Base-by-base conservation (phyloP, 495 filamentous ascomycete genomes). In the Pyronema omphalodes region DNA sequence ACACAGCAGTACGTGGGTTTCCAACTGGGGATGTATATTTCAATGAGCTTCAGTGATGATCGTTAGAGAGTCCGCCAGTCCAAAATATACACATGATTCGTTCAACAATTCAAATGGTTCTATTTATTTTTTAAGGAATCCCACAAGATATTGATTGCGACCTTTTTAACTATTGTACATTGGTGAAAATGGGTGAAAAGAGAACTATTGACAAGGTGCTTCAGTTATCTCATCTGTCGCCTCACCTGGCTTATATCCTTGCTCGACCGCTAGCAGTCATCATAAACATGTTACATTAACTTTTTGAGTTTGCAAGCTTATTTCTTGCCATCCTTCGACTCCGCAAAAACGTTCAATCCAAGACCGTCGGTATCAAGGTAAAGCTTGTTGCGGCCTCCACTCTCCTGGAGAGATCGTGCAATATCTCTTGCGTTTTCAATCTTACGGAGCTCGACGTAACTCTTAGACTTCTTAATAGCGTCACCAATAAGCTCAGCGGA, bases 401-500 rank as follows among this genome's bases (percentile, higher is more conserved):
- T 76, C 67, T 88, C 84, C 67, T 93, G 84, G 55, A 98, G 59
- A 40, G 93, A 80, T 51, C 70, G 66, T 1, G 91, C 93, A 67
- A 98, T 93, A 15, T 79, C 76, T 60, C 84, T 76, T 0, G 91
- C 91, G 63, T 94, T 98, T 74, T 98, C 91, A 65, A 98, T 93
- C 74, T 88, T 86, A 68, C 88, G 83, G 62, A 98, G 76, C 70
- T 96, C 91, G 54, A 98, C 84, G 67, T 98, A 98, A 55, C 83
- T 84, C 70, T 87, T 82, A 69, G 78, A 89, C 80, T 98, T 96
- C 81, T 98, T 96, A 78, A 98, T 94, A 36, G 91, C 91, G 41
- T 98, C 91, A 68, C 91, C 91, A 61, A 98, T 94, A 46, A 98
- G 83, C 69, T 98, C 87, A 35, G 91, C 91, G 45, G 91, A 96